Base-by-base conservation (phyloP, 2,329 filamentous ascomycete species). In the Scedosporium dehoogii region DNA sequence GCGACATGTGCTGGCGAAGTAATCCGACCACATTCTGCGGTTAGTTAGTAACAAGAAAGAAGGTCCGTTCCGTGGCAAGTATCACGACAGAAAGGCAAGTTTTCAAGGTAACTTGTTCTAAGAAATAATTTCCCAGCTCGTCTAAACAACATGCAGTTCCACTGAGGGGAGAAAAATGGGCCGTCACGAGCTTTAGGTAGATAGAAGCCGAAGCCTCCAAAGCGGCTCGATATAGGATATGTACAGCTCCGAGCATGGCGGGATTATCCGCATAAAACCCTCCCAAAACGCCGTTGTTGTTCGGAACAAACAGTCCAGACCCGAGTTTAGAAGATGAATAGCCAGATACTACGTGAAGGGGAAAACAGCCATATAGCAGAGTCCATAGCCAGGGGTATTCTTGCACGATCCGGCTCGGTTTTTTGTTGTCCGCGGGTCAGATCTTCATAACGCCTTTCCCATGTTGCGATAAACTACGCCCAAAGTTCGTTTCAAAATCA, bases 401-500 rank as follows among this genome's bases (percentile, higher is more conserved):
- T 38, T 38, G 33, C 33, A 38, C 14, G 33, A 14, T 38, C 33
- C 33, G 10, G 33, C 33, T 38, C 33, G 33, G 33, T 12, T 38
- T 9, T n/a, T 18, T 21, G 44, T n/a, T 48, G 18, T 48, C 6
- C 44, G 44, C 6, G 44, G 44, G 16, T 48, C 16, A 48, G 10
- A 27, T 44, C 29, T 46, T 25, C 18, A 25, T 21, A 59, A 21
- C n/a, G 9, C 21, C 7, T 46, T 9, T 59, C 9, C 9, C 58
- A 48, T 21, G n/a, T 21, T 21, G 38, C 10, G 29, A 38, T 18
- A n/a, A 21, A 18, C 27, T 16, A 38, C 25, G n/a, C 9, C 18
- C 10, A 46, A n/a, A 48, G 44, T 48, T 12, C 44, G 18, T 23
- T 23, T 55, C 42, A 7, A 6, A 27, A 63, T 80, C 79, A 96